phyloP scores from a whole-genome alignment of 139 green algal genomes.

The Zygnema cylindricum region DNA sequence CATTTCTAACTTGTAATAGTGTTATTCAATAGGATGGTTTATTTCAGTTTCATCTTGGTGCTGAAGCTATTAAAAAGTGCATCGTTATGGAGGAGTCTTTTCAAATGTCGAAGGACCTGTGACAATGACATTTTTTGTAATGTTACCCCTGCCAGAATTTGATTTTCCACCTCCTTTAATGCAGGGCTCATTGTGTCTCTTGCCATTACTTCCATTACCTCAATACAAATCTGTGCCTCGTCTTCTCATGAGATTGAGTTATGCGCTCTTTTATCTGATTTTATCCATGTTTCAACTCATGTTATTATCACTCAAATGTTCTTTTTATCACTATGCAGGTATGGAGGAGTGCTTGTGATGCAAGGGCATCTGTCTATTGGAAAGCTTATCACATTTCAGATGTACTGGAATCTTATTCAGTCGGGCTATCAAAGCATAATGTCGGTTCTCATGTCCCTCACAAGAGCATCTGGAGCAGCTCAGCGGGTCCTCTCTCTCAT shows the following conservation, averaged over 20 bases:
- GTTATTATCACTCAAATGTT: neutral
- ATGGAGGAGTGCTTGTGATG: slow-evolving; percentile 62
- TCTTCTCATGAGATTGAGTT: neutral
- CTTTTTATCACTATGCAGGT: slow-evolving; percentile 42
- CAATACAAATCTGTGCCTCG: neutral
- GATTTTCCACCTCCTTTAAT: too few species aligned
- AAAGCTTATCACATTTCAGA: slow-evolving; percentile 65
- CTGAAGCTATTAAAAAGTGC: too few species aligned
- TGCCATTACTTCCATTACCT: neutral
- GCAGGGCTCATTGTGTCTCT: too few species aligned
- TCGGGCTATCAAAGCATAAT: slow-evolving; percentile 60
- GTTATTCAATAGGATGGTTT: too few species aligned
- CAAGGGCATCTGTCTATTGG: slow-evolving; percentile 50
- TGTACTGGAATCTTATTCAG: slow-evolving; percentile 65
- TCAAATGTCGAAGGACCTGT: too few species aligned
- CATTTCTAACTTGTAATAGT: too few species aligned
- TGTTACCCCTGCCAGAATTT: too few species aligned
- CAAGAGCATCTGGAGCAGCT: slow-evolving; percentile 60
- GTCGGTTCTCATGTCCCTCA: slow-evolving; percentile 66
- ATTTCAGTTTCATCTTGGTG: too few species aligned
- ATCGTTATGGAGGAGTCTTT: too few species aligned
- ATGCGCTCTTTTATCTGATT: neutral
- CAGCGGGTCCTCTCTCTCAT: slow-evolving; percentile 64
- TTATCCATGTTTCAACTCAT: neutral
- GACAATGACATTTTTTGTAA: too few species aligned